Evolutionary conservation across 768 basidiomycete genomes (phyloP).

Genomic region (Lactifluus subvellereus): DNA sequence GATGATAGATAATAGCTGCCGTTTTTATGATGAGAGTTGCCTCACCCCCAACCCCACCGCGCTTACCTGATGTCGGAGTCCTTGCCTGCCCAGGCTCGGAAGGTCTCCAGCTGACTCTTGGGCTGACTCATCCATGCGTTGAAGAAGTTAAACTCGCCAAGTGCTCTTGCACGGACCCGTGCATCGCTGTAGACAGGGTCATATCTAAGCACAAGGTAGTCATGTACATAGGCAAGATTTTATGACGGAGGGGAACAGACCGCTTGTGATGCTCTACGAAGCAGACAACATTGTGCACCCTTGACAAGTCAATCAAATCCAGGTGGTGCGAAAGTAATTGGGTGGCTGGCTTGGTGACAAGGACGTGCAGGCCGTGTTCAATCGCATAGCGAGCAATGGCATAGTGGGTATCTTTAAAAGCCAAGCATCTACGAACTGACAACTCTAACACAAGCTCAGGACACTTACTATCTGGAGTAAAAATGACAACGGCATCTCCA

Average conservation of each 20-base stretch:
- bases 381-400: slow-evolving; percentile 84
- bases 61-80: slow-evolving; percentile 83
- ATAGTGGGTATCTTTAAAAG: slow-evolving; percentile 67
- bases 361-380: slow-evolving; percentile 77
- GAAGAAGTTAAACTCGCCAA: slow-evolving; percentile 95
- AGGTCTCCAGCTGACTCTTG: slow-evolving; percentile 90
- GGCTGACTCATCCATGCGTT: slow-evolving; percentile 98
- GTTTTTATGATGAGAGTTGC: neutral
- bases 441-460: neutral
- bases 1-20: slow-evolving; percentile 90
- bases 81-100: slow-evolving; percentile 92
- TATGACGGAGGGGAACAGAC: slow-evolving; percentile 32
- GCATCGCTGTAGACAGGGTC: slow-evolving; percentile 94
- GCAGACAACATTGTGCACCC: slow-evolving; percentile 74
- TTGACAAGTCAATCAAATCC: slow-evolving; percentile 68
- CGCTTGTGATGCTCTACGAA: slow-evolving; percentile 96
- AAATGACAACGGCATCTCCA: slow-evolving; percentile 88
- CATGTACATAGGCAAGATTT: neutral
- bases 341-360: slow-evolving; percentile 91
- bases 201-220: slow-evolving; percentile 40
- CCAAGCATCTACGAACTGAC: neutral
- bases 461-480: slow-evolving; percentile 80
- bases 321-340: slow-evolving; percentile 81
- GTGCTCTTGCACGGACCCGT: slow-evolving; percentile 60
- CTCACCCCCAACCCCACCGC: neutral